Percentiles rank a stretch among this genome's conserved stretches.
phyloP scores from a whole-genome alignment of 768 basidiomycete genomes.

The Clathrus columnatus region DNA sequence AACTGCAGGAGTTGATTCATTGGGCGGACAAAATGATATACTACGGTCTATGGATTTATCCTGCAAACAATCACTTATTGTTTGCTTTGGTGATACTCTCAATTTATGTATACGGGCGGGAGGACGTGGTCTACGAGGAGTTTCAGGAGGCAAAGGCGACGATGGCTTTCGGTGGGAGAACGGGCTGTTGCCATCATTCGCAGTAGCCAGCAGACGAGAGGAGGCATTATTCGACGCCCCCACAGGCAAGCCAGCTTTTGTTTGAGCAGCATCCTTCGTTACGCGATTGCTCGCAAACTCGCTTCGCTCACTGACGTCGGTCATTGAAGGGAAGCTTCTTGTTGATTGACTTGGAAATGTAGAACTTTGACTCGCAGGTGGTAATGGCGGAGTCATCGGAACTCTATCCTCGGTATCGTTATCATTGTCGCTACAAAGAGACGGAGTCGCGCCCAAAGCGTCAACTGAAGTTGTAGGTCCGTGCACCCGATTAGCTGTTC shows the following conservation, averaged over 20 bases:
- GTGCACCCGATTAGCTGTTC: neutral
- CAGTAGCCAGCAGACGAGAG: neutral
- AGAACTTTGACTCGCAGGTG: neutral
- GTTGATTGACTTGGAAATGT: neutral
- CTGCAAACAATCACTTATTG: neutral
- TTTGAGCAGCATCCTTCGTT: neutral
- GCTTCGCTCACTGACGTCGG: neutral
- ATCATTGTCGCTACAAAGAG: conserved; percentile 68
- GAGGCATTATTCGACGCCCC: neutral
- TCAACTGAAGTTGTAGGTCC: conserved; percentile 30
- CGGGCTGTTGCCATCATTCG: conserved; percentile 20
- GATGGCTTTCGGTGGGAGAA: conserved; percentile 55
- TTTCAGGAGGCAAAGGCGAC: conserved; percentile 49
- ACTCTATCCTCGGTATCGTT: conserved; percentile 39
- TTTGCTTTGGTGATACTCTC: neutral
- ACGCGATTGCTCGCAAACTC: neutral
- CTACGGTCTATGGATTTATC: conserved; percentile 25
- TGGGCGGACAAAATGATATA: conserved; percentile 22
- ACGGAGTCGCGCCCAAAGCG: conserved; percentile 49
- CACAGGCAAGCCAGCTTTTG: neutral
- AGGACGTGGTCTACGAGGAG: conserved; percentile 48
- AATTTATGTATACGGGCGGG: conserved; percentile 33
- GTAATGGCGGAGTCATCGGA: conserved; percentile 41
- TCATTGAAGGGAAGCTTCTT: neutral
- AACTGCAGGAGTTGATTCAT: conserved; percentile 6